Evolutionary conservation across 352 stramenopile species (phyloP).

Genomic region (Thraustochytrium striatum): DNA sequence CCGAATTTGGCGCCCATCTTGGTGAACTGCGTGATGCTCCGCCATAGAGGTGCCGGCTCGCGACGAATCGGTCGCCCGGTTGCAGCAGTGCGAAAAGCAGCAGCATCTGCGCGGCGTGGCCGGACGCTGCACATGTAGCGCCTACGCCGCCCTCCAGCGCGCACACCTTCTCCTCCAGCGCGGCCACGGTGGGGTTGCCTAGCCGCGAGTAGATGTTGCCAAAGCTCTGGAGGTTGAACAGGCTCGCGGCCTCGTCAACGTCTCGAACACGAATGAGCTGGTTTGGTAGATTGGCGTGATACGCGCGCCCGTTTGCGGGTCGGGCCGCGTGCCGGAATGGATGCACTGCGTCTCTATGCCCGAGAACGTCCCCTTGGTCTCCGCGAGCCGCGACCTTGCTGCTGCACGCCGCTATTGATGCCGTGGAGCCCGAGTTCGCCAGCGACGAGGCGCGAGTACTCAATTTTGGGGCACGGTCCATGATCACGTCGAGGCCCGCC

Average conservation of each 20-base stretch:
- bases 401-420: slow-evolving; percentile 23
- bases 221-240: slow-evolving; percentile 45
- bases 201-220: slow-evolving; percentile 88
- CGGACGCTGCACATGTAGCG: slow-evolving; percentile 78
- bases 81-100: slow-evolving; percentile 65
- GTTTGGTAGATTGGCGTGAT: slow-evolving; percentile 80
- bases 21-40: slow-evolving; percentile 83
- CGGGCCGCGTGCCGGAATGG: slow-evolving; percentile 59
- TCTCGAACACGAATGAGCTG: slow-evolving; percentile 78
- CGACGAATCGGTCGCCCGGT: slow-evolving; percentile 84
- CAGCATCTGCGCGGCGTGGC: slow-evolving; percentile 64
- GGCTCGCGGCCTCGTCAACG: slow-evolving; percentile 66
- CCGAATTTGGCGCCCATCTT: slow-evolving; percentile 85
- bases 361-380: neutral
- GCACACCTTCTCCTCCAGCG: slow-evolving; percentile 84
- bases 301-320: slow-evolving; percentile 63
- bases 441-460: slow-evolving; percentile 37
- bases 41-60: slow-evolving; percentile 89
- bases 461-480: slow-evolving; percentile 45
- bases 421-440: slow-evolving; percentile 33
- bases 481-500: slow-evolving; percentile 2
- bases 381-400: slow-evolving; percentile 11
- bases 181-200: slow-evolving; percentile 85
- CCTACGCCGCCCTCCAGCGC: slow-evolving; percentile 81
- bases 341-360: slow-evolving; percentile 60